Evolutionary conservation across 2,329 filamentous ascomycete genomes (phyloP).

Genomic region (Microdochium bolleyi): DNA sequence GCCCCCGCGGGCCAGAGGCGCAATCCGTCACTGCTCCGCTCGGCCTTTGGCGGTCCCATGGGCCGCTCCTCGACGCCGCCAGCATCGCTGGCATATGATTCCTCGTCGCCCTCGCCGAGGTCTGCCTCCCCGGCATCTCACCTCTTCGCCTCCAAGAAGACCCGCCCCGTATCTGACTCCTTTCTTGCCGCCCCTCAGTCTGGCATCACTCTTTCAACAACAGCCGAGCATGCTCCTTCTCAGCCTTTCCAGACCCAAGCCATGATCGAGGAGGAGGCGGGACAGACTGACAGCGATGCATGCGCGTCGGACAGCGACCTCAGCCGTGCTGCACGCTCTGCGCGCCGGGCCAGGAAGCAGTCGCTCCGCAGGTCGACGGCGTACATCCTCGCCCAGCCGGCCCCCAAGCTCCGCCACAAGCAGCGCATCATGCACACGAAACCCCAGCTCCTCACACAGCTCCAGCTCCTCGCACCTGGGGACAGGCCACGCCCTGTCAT

Average conservation of each 20-base stretch:
- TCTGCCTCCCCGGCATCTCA: not conserved
- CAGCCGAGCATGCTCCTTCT: constrained; percentile 14
- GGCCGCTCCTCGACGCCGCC: not conserved
- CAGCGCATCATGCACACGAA: constrained; percentile 60
- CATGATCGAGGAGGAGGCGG: constrained; percentile 42
- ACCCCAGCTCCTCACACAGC: constrained; percentile 61
- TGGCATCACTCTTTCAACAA: not conserved
- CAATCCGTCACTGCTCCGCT: constrained; percentile 16
- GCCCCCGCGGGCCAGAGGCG: constrained; percentile 16
- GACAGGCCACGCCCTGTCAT: constrained; percentile 59
- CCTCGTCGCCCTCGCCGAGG: not conserved
- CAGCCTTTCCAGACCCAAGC: constrained; percentile 8
- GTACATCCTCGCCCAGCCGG: constrained; percentile 61
- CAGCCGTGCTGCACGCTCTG: constrained; percentile 28
- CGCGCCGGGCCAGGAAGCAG: constrained; percentile 32
- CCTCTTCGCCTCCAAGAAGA: not conserved
- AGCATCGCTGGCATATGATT: not conserved
- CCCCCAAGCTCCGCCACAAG: constrained; percentile 48
- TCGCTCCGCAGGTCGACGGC: constrained; percentile 48
- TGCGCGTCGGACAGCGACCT: constrained; percentile 36
- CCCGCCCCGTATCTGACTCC: not conserved
- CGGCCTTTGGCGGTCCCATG: constrained; percentile 14
- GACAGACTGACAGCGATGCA: constrained; percentile 17
- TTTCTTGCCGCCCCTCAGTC: not conserved
- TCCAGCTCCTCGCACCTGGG: constrained; percentile 57